Percentiles rank a stretch among this genome's conserved stretches.
Conservation (phyloP, 1,284 basidiomycete species). For the Irpex sp. region DNA sequence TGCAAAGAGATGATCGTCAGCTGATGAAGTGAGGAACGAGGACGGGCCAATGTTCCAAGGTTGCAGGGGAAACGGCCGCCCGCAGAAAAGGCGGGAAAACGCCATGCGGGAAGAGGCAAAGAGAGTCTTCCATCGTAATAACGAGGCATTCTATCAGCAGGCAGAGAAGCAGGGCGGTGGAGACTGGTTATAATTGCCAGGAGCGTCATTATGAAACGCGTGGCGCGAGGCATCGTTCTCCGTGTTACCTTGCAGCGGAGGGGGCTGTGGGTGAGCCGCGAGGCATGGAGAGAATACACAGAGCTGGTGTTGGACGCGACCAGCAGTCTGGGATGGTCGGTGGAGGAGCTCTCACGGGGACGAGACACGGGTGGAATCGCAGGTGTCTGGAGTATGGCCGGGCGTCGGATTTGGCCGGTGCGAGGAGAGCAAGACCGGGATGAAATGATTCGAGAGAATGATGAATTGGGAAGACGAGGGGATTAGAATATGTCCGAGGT, state of each 20-base stretch:
- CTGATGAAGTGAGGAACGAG: background rate
- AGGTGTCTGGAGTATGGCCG: background rate
- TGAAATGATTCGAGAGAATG: conserved; percentile 2
- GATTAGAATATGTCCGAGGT: background rate
- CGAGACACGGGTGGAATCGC: background rate
- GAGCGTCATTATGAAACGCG: background rate
- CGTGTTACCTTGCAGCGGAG: background rate
- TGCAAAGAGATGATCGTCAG: background rate
- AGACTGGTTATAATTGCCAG: background rate
- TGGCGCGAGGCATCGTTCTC: background rate
- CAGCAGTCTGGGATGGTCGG: background rate
- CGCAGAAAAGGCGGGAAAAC: background rate
- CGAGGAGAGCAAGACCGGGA: background rate
- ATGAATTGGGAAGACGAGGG: background rate
- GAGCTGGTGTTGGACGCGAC: background rate
- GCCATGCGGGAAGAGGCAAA: background rate
- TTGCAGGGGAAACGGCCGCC: background rate
- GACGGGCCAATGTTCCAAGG: background rate
- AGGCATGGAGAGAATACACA: background rate
- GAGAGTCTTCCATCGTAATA: background rate
- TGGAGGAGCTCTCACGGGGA: background rate
- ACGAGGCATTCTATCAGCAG: background rate
- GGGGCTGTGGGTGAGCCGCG: background rate
- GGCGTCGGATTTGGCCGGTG: background rate
- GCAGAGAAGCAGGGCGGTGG: background rate